Base-by-base conservation (phyloP, 2,329 filamentous ascomycete species). In the Aspergillus hiratsukae region DNA sequence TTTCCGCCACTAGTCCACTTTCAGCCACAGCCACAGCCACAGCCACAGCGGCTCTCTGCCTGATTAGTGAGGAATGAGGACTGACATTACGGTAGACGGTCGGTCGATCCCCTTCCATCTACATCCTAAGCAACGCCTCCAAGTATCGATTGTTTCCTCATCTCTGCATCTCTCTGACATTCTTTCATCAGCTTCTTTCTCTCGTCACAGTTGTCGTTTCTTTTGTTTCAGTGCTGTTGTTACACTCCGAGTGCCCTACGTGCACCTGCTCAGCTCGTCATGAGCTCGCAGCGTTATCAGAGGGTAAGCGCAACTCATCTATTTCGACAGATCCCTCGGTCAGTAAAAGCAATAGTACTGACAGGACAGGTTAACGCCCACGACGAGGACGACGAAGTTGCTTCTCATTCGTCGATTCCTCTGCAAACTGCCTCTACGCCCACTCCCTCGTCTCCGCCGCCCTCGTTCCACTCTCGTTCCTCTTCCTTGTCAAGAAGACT, bases 391-490 rank as follows among this genome's bases (percentile, higher is more conserved):
- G 73, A 76, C 48, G 67, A 67, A 48, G 53, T 62, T 27, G 63
- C 71, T 48, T 66, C 70, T 46, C 69, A 70, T 60, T 70, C 64
- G 55, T 62, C 67, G 52, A 65, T 69, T 50, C 63, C 66, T 57
- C 64, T 66, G 31, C 67, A 62, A 58, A 54, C 64, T 29, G 60
- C 69, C 49, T 59, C 64, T 48, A 66, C 68, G 28, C 72, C 75
- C 29, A 66, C 68, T 27, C 72, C 75, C 29, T 71, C 70, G 45
- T 79, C 77, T 61, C 76, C 76, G 53, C 76, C 76, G 40, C 93
- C 93, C 2, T 97, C 93, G 1, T 97, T 97, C 75, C 90, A 87
- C 72, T 97, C 92, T 49, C 85, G 89, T 70, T 81, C 88, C 31
- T 91, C 91, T 1, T 92, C 89, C 37, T 83, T 81, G 31, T 78